Base-by-base conservation (phyloP, 306 rosid genomes). In the Medicago arabica region DNA sequence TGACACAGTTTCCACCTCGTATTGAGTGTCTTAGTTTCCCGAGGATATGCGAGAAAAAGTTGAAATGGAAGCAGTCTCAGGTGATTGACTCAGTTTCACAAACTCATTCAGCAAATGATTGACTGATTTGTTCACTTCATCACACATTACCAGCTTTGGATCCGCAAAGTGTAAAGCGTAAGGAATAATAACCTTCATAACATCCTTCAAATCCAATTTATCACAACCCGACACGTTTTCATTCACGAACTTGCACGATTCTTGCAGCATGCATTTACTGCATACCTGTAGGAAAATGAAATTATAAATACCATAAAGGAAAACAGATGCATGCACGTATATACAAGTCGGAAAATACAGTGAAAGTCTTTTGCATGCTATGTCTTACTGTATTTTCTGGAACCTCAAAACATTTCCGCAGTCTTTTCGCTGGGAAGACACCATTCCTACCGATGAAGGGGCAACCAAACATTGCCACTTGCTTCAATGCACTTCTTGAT, bases 401-500 rank as follows among this genome's bases (percentile, higher is more conserved):
- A 77, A 94, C 87, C 62, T 80, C 86, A 57, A 92, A 90, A 69
- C 82, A 87, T 17, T 74, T 85, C 1, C 95, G 91, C 69, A 94
- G 78, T 50, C 81, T 85, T 82, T 94, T 94, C 1, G 90, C 91
- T 12, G 92, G 80, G 39, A 88, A 82, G 72, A 88, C 83, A 38
- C 36, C 39, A 67, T 64, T 68, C 58, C 17, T 80, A 50, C 18
- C 55, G 10, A 31, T 61, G 11, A 88, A 80, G 69, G 97, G 95
- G 76, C 98, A 94, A 14, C 97, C 96, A 60, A 94, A 83, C 61
- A 46, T 36, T 13, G 86, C 90, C 74, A 94, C 86, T 71, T 80
- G 79, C 87, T 89, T 88, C 87, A 94, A 62, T 65, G 93, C 86
- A 68, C 90, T 78, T 74, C 89, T 96, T 58, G 97, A 92, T 69